phyloP scores from a whole-genome alignment of 2,329 filamentous ascomycete species.

The Penicillium brevicompactum region DNA sequence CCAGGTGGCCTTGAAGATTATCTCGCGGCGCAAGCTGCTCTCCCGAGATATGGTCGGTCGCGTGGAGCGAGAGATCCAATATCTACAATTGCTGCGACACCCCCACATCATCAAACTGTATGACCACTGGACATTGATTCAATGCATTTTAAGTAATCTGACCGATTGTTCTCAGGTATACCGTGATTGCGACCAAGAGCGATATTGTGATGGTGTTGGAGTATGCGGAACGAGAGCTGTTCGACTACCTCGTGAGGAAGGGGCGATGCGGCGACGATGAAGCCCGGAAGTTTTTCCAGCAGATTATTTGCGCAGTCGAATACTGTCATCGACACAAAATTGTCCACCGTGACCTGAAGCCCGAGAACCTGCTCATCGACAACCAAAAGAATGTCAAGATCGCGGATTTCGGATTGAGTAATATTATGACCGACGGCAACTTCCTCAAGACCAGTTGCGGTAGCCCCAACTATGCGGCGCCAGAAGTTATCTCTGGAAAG shows the following conservation, averaged over 20 bases:
- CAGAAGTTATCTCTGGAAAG: constrained; percentile 97
- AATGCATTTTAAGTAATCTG: constrained; percentile 11
- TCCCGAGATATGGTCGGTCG: constrained; percentile 97
- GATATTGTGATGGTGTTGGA: constrained; percentile 99
- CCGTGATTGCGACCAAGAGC: constrained; percentile 88
- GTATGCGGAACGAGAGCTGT: constrained; percentile 93
- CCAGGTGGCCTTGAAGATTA: constrained; percentile 97
- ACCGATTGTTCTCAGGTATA: constrained; percentile 63
- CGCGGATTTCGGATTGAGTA: constrained; percentile 96
- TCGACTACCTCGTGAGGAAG: constrained; percentile 96
- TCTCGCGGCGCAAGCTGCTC: constrained; percentile 91
- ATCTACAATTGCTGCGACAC: constrained; percentile 90
- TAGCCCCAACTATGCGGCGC: constrained; percentile 96
- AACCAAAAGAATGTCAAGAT: constrained; percentile 98
- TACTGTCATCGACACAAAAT: constrained; percentile 99
- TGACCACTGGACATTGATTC: constrained; percentile 34
- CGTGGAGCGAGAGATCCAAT: constrained; percentile 97
- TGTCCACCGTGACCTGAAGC: constrained; percentile 95
- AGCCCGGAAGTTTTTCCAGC: constrained; percentile 97
- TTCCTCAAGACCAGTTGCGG: constrained; percentile 98
- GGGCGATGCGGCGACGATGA: constrained; percentile 88
- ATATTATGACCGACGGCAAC: constrained; percentile 99
- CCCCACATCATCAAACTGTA: constrained; percentile 99
- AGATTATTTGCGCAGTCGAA: constrained; percentile 97
- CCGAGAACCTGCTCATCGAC: constrained; percentile 93